Percentiles rank a stretch among this genome's conserved stretches.
Evolutionary conservation across 805 yeast species (phyloP).

Genomic region (Ogataea pignaliae): DNA sequence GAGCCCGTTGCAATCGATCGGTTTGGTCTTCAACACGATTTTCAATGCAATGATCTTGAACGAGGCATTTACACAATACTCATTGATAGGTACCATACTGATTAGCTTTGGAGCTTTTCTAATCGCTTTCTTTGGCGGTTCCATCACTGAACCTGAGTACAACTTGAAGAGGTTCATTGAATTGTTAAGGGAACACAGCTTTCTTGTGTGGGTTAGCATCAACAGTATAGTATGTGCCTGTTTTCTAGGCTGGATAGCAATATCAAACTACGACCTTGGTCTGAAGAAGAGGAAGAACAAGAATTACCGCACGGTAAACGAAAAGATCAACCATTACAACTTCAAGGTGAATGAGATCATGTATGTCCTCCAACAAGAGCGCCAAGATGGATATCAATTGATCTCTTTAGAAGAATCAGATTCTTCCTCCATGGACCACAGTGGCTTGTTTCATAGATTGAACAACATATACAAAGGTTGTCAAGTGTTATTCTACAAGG

Average conservation of each 20-base stretch:
- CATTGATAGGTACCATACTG: constrained; percentile 61
- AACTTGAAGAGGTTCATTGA: constrained; percentile 42
- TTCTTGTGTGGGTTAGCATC: constrained; percentile 52
- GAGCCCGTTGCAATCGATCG: constrained; percentile 81
- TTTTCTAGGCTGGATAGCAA: constrained; percentile 27
- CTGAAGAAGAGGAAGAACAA: constrained; percentile 3
- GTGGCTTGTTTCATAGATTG: neutral
- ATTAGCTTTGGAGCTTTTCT: constrained; percentile 72
- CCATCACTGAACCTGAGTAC: constrained; percentile 49
- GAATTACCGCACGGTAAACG: constrained; percentile 2
- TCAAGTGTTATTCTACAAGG: neutral
- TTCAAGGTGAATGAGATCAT: constrained; percentile 1
- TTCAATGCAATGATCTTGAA: constrained; percentile 63
- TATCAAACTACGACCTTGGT: constrained; percentile 12
- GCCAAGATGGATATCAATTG: no score
- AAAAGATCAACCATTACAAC: constrained; percentile 3
- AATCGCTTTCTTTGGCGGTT: constrained; percentile 77
- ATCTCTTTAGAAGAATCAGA: neutral
- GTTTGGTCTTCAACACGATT: constrained; percentile 80
- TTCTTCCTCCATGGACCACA: neutral
- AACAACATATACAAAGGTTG: neutral
- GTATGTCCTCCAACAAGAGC: no score
- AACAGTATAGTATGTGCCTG: constrained; percentile 30
- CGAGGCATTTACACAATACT: constrained; percentile 57
- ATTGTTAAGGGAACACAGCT: constrained; percentile 40